A percentile compares a stretch with the other conserved stretches of the same genome.
Conservation (phyloP, 1,284 basidiomycete genomes). For the Paramarasmius palmivorus region DNA sequence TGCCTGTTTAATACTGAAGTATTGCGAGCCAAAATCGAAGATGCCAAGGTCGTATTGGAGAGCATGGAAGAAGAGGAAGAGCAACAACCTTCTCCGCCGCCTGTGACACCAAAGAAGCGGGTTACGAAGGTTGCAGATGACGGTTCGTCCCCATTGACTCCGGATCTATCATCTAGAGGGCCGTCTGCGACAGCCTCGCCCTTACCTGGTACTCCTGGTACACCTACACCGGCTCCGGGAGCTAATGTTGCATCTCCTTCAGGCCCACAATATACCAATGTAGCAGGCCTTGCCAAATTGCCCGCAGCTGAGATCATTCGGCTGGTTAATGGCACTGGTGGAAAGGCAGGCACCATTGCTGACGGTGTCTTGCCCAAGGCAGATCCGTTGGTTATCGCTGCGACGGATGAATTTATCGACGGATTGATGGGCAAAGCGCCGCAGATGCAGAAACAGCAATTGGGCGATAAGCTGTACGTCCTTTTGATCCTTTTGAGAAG, state of each 20-base stretch:
- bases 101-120: slow-evolving; percentile 54
- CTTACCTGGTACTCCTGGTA: slow-evolving; percentile 56
- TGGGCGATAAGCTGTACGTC: slow-evolving; percentile 78
- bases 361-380: slow-evolving; percentile 62
- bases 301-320: slow-evolving; percentile 72
- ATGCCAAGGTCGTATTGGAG: slow-evolving; percentile 80
- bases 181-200: slow-evolving; percentile 72
- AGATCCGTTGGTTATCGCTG: slow-evolving; percentile 66
- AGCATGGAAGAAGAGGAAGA: slow-evolving; percentile 62
- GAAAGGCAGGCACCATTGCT: slow-evolving; percentile 51
- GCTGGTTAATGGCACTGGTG: slow-evolving; percentile 39
- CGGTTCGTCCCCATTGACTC: slow-evolving; percentile 58
- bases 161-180: slow-evolving; percentile 70
- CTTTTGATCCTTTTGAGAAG: slow-evolving; percentile 6
- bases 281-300: slow-evolving; percentile 62
- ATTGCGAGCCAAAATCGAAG: slow-evolving; percentile 74
- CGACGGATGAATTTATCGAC: slow-evolving; percentile 81
- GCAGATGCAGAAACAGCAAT: slow-evolving; percentile 76
- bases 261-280: slow-evolving; percentile 39
- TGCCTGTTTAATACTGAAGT: slow-evolving; percentile 87
- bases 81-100: slow-evolving; percentile 24
- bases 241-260: not conserved
- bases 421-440: slow-evolving; percentile 60
- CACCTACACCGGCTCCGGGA: slow-evolving; percentile 37
- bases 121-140: slow-evolving; percentile 39